Conservation (phyloP, 805 yeast species). For the Starmerella bombicola region DNA sequence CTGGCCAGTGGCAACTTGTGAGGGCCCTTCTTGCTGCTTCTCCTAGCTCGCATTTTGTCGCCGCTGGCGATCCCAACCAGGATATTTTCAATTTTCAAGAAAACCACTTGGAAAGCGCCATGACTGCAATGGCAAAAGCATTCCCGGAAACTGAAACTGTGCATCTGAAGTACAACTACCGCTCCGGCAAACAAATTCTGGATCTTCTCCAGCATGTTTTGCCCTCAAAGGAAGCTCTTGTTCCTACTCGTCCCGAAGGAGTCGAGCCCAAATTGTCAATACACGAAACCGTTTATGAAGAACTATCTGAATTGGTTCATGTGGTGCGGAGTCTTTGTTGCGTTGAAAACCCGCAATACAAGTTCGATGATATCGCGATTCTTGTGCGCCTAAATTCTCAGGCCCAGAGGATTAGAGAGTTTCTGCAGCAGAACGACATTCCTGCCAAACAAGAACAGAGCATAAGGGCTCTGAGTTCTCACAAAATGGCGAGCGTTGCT, state of each 20-base stretch:
- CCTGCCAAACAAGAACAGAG: slow-evolving; percentile 1
- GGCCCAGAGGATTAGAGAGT: background rate
- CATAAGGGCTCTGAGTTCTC: slow-evolving; percentile 7
- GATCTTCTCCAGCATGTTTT: slow-evolving; percentile 7
- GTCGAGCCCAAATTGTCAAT: slow-evolving; percentile 8
- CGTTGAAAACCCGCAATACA: background rate
- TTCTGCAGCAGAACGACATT: slow-evolving; percentile 3
- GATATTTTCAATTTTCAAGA: slow-evolving; percentile 17
- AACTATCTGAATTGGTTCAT: background rate
- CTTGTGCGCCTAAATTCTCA: slow-evolving; percentile 12
- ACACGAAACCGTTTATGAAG: background rate
- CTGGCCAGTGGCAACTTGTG: slow-evolving; percentile 15
- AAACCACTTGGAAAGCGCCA: slow-evolving; percentile 8
- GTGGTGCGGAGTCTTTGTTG: slow-evolving; percentile 1
- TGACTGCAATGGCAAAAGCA: slow-evolving; percentile 9
- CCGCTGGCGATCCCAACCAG: slow-evolving; percentile 21
- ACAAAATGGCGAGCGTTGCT: slow-evolving; percentile 9
- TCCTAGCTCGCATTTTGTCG: slow-evolving; percentile 6
- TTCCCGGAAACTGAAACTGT: slow-evolving; percentile 5
- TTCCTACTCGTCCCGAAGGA: slow-evolving; percentile 1
- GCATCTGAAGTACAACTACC: slow-evolving; percentile 12
- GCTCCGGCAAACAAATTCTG: slow-evolving; percentile 15
- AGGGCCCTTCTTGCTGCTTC: background rate
- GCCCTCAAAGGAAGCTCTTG: background rate
- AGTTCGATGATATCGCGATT: slow-evolving; percentile 11